These are phyloP conservation scores for Zasmidium citrigriseum DNA, from an alignment of 2,329 filamentous ascomycete genomes.

Conservation along the genomic window DNA sequence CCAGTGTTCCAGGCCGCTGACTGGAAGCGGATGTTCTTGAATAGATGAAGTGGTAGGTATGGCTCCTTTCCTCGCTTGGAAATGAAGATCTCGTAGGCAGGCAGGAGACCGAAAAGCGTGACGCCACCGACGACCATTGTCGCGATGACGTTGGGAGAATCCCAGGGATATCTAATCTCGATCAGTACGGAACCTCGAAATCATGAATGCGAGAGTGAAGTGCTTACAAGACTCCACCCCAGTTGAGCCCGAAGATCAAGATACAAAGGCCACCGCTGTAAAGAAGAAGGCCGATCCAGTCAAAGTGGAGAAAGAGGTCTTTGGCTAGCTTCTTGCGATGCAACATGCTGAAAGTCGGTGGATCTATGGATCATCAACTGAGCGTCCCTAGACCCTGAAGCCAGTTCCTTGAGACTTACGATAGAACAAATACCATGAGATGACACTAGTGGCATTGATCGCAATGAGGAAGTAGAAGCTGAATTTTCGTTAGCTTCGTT, in stretches of 20 bases:
- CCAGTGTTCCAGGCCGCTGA: slow-evolving; percentile 28
- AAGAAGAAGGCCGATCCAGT: slow-evolving; percentile 28
- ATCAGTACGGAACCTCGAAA: background rate
- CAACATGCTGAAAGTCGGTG: slow-evolving; percentile 32
- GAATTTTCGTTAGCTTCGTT: background rate
- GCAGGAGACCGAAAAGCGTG: slow-evolving; percentile 25
- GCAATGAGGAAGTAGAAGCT: slow-evolving; percentile 30
- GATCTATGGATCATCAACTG: slow-evolving; percentile 7
- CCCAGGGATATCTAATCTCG: slow-evolving; percentile 30
- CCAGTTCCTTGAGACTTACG: background rate
- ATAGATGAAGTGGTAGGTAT: slow-evolving; percentile 30
- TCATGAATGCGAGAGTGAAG: too few species aligned
- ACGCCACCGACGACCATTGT: slow-evolving; percentile 30
- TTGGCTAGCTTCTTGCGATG: slow-evolving; percentile 27
- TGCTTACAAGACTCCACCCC: slow-evolving; percentile 31
- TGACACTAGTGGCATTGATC: slow-evolving; percentile 34
- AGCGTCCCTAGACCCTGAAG: background rate
- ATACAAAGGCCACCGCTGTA: slow-evolving; percentile 26
- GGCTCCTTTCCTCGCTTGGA: slow-evolving; percentile 24
- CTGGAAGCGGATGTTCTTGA: slow-evolving; percentile 29
- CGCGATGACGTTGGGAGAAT: slow-evolving; percentile 29
- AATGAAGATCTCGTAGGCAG: slow-evolving; percentile 27
- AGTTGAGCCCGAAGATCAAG: slow-evolving; percentile 30
- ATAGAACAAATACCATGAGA: slow-evolving; percentile 38
- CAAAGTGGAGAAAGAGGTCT: slow-evolving; percentile 28